phyloP scores from a whole-genome alignment of 352 stramenopile genomes.

The Phytophthora parvispora region DNA sequence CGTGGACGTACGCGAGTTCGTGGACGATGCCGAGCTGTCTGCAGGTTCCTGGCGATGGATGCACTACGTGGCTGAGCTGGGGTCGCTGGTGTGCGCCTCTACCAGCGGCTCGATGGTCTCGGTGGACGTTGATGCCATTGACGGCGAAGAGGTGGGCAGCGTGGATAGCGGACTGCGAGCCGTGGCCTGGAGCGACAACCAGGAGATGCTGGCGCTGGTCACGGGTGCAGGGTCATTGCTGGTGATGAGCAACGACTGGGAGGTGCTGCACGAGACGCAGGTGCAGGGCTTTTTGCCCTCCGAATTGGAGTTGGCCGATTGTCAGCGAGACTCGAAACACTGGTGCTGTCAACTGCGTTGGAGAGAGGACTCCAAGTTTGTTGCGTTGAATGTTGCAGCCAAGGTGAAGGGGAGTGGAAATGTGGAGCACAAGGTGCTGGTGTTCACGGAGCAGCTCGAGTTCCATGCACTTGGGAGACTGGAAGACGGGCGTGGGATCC shows the following conservation, averaged over 20 bases:
- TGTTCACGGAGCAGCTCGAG: constrained; percentile 67
- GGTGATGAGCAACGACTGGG: constrained; percentile 83
- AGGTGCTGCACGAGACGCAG: constrained; percentile 78
- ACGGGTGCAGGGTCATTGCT: constrained; percentile 72
- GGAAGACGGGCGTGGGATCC: constrained; percentile 74
- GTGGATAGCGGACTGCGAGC: constrained; percentile 72
- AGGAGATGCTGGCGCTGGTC: constrained; percentile 74
- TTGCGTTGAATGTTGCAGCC: constrained; percentile 68
- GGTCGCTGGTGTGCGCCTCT: constrained; percentile 66
- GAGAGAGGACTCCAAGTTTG: constrained; percentile 78
- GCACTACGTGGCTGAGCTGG: constrained; percentile 67
- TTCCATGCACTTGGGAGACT: constrained; percentile 74
- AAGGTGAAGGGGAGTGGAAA: constrained; percentile 6
- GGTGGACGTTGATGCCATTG: constrained; percentile 58
- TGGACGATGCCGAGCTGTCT: constrained; percentile 18
- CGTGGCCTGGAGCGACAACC: constrained; percentile 75
- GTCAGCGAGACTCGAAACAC: background rate
- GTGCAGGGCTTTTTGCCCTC: constrained; percentile 44
- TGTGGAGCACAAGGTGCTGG: constrained; percentile 49
- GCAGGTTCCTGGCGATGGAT: constrained; percentile 64
- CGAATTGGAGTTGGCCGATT: constrained; percentile 19
- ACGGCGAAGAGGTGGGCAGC: constrained; percentile 71
- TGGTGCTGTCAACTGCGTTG: constrained; percentile 55
- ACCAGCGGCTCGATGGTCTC: constrained; percentile 55
- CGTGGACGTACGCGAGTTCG: constrained; percentile 34